phyloP scores from a whole-genome alignment of 2,329 filamentous ascomycete species.

The Ceratocystiopsis brevicomis region DNA sequence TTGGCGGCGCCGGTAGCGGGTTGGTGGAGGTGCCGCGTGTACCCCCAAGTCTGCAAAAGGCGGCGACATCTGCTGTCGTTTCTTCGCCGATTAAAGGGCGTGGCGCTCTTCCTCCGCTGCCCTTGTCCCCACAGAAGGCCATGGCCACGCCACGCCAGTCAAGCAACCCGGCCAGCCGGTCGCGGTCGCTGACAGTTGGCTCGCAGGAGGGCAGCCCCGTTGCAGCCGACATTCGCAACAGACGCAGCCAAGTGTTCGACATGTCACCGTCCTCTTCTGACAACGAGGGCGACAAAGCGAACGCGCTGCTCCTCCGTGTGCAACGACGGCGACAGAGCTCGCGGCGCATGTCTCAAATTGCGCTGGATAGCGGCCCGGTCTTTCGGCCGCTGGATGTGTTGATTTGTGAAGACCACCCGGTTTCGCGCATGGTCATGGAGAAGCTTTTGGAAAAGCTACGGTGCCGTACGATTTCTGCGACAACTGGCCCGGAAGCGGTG shows the following conservation, averaged over 20 bases:
- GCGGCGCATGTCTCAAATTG: slow-evolving; percentile 82
- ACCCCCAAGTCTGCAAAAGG: slow-evolving; percentile 39
- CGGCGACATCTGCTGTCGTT: slow-evolving; percentile 34
- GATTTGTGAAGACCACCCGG: slow-evolving; percentile 94
- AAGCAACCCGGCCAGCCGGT: slow-evolving; percentile 46
- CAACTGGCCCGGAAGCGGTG: slow-evolving; percentile 79
- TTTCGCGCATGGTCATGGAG: slow-evolving; percentile 97
- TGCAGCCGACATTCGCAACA: slow-evolving; percentile 55
- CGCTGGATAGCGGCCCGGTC: slow-evolving; percentile 53
- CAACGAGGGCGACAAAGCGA: slow-evolving; percentile 85
- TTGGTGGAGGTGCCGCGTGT: slow-evolving; percentile 54
- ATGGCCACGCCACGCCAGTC: slow-evolving; percentile 39
- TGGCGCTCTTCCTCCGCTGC: slow-evolving; percentile 27
- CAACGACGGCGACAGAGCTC: slow-evolving; percentile 90
- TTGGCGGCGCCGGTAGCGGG: slow-evolving; percentile 31
- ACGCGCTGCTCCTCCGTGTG: slow-evolving; percentile 59
- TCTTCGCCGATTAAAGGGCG: slow-evolving; percentile 33
- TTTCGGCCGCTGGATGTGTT: slow-evolving; percentile 86
- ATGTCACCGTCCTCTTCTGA: slow-evolving; percentile 95
- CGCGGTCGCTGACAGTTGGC: slow-evolving; percentile 78
- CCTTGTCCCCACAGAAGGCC: slow-evolving; percentile 44
- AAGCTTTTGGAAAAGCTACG: slow-evolving; percentile 86
- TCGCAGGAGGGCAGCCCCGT: slow-evolving; percentile 80
- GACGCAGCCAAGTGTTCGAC: slow-evolving; percentile 85
- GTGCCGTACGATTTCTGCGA: slow-evolving; percentile 81